These are phyloP conservation scores for Capsicum chinense DNA, from an alignment of 257 asterid species.

Conservation along the genomic window DNA sequence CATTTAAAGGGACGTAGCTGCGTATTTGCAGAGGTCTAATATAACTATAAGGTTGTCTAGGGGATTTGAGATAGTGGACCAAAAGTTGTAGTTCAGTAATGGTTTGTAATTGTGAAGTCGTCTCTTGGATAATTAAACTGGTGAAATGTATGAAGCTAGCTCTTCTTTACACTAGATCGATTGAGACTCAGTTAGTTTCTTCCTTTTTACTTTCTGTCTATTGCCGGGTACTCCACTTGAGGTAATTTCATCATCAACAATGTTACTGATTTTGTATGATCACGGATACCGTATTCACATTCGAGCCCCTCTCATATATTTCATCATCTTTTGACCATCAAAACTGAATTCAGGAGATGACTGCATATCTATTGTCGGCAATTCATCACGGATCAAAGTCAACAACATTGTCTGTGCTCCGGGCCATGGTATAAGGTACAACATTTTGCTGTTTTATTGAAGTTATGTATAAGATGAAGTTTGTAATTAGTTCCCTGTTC, in stretches of 20 bases:
- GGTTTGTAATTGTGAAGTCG: background rate
- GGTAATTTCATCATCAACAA: background rate
- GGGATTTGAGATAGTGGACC: background rate
- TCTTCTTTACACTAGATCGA: background rate
- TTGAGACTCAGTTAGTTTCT: background rate
- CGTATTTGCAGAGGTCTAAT: background rate
- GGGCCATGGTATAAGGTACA: slow-evolving; percentile 93
- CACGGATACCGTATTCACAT: background rate
- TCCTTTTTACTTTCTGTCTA: background rate
- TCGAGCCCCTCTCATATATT: background rate
- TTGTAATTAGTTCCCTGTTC: background rate
- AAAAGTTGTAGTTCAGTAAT: background rate
- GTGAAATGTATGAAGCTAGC: background rate
- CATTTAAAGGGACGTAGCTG: background rate
- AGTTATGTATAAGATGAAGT: background rate
- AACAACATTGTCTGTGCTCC: slow-evolving; percentile 57
- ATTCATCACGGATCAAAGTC: slow-evolving; percentile 64
- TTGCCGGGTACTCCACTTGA: background rate
- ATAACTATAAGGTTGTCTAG: background rate
- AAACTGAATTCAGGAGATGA: slow-evolving; percentile 70
- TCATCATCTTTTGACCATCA: slow-evolving; percentile 3
- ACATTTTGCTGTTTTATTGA: background rate
- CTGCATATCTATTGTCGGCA: slow-evolving; percentile 89
- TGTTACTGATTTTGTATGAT: slow-evolving; percentile 12
- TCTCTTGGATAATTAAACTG: background rate